Evolutionary conservation across 805 yeast genomes (phyloP), one percentile per base, ranked within the genome.

Genomic region (Lipomyces yamanashiensis): DNA sequence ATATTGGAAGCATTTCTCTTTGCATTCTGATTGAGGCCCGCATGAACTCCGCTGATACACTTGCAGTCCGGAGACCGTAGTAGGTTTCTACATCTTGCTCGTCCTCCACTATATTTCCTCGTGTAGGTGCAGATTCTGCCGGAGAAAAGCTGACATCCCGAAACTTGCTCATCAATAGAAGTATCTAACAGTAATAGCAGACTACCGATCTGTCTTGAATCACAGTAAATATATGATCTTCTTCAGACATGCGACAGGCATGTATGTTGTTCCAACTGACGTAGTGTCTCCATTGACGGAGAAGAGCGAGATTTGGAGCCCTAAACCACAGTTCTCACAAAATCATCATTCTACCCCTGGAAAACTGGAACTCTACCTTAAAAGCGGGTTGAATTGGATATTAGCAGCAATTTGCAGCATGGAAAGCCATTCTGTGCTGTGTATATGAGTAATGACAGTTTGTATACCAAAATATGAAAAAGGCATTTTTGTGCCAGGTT

Each of bases 1-100:
- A 64, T 15, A 66, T 66, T 5, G 69, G 69, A 10, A 66, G 59
- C 58, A 61, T 36, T 48, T 55, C 62, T 13, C 67, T 44, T 48
- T 66, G 69, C 48, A 53, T 33, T 10, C 51, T 41, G 7, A 66
- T 56, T 15, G 65, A 58, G 4, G 68, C 68, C 10, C 44, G 39
- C 41, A 62, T 53, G 58, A 64, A 64, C 52, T 62, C 63, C 13
- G 56, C 51, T 28, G 62, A 47, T 17, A 62, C 54, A 17, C 63
- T 56, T 15, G 67, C 39, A 9, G 67, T 49, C 17, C 34, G 61
- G 6, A 59, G 45, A 17, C 60, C 54, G 17, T 40, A 44, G 58
- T 51, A 62, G 36, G 37, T 7, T 21, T 19, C 44, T 23, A 17
- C 50, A 17, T 43, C 49, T n/a, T n/a, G 47, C 9, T 53, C 48